Base-by-base conservation (phyloP, 148 eudicot species). In the Camellia sinensis region DNA sequence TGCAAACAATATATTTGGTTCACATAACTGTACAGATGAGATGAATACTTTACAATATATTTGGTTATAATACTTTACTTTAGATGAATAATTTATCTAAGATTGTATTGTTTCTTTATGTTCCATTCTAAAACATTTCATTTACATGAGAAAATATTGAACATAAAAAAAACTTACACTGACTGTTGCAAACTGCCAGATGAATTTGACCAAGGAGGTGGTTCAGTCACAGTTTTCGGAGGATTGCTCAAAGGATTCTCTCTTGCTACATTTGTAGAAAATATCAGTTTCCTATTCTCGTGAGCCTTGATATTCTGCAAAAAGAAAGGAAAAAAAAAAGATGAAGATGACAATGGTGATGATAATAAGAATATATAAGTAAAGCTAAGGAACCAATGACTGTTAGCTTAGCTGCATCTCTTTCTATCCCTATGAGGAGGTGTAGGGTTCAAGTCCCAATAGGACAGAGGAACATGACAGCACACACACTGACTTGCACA, bases 181-280 rank as follows among this genome's bases (percentile, higher is more conserved):
- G 37, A 29, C 37, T 29, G 37, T 29, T 29, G 37, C 37, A 29
- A 29, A 29, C 37, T 29, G 1, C 86, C 83, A 18, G 88, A 80
- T 69, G 90, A 61, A 82, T 79, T 90, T 52, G 87, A 88, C 98
- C 96, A 92, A 73, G 98, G 98, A 78, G 98, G 91, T 78, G 98
- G 97, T 85, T 92, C 90, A 13, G 79, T 77, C 63, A 71, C 82
- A 22, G 87, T 74, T 67, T 84, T 92, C 40, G 78, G 80, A 17
- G 86, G 89, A 56, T 85, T 87, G 83, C 87, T 89, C 81, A 90
- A 79, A 52, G 97, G 93, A 79, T 82, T 84, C 71, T 94, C 94
- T 81, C 91, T 86, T 14, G 92, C 84, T 41, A 84, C 81, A 86
- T 80, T 87, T 65, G 93, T 86, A 50, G 98, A 94, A 72, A 94